Evolutionary conservation across 345 rosid species (phyloP), one percentile per base, ranked within the genome.

Genomic region (Abelmoschus esculentus): DNA sequence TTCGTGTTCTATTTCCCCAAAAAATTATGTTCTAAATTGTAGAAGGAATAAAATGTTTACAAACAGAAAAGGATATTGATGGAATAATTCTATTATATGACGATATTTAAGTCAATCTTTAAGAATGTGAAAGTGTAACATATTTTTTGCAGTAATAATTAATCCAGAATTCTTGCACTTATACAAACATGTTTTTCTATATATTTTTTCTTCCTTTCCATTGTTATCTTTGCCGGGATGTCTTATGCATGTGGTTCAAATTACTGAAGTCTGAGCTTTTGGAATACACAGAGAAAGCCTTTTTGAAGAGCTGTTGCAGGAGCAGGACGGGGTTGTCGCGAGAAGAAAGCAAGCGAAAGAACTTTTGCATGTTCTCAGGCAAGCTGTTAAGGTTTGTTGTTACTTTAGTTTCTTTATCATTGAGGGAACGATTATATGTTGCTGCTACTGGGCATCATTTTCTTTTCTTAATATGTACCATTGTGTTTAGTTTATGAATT

Each of bases 301-400:
- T 17, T 69, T 73, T 7, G 81, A 83, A 71, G 83, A 78, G 61
- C 58, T 80, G 60, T 78, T 83, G 18, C 76, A 76, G 74, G 86
- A 83, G 76, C 52, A 64, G 12, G 81, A 79, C 0, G 83, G 72
- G 44, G 7, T 75, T 46, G 74, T 18, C 11, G 34, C 46, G 34
- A 67, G 70, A 61, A 74, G 84, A 77, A 71, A 70, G 54, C 71
- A 29, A 0, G 58, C 78, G 0, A 57, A 15, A 38, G 83, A 77
- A 70, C 22, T 69, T 40, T 69, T 54, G 63, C 56, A 0, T 56
- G 78, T 74, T 67, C 61, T 83, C 50, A 65, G 77, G 60, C 79
- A 80, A 55, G 81, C 82, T 13, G 63, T 80, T 17, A 71, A 76
- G 84, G 86, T 83, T 34, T 72, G 82, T 73, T 10, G n/a, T 66